A percentile compares a stretch with the other conserved stretches of the same genome.
phyloP scores from a whole-genome alignment of 2,329 filamentous ascomycete genomes.

The Colletotrichum sublineola region DNA sequence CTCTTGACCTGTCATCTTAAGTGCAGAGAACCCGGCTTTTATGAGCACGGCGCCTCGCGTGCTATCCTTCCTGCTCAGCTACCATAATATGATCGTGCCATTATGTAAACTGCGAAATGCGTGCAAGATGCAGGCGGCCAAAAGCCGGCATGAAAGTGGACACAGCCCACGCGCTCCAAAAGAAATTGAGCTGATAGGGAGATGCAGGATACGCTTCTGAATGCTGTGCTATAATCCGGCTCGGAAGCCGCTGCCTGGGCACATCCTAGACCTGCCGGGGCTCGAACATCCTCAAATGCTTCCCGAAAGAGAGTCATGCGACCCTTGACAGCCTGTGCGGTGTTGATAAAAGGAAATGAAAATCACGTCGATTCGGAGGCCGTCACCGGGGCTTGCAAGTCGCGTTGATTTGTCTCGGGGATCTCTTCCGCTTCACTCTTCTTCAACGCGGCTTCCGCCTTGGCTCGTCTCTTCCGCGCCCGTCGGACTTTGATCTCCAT shows the following conservation, averaged over 20 bases:
- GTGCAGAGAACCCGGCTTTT: not conserved
- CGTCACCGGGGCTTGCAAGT: not conserved
- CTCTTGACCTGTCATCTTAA: not conserved
- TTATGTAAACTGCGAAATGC: not conserved
- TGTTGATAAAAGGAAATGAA: not conserved
- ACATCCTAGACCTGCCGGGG: not conserved
- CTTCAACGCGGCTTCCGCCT: slow-evolving; percentile 55
- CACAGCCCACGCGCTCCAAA: not conserved
- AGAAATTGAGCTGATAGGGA: not conserved
- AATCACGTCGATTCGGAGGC: slow-evolving; percentile 23
- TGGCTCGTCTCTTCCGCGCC: slow-evolving; percentile 67
- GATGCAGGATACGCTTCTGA: not conserved
- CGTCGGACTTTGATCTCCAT: slow-evolving; percentile 78
- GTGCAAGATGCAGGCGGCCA: not conserved
- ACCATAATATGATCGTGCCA: not conserved
- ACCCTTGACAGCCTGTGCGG: not conserved
- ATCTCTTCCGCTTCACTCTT: slow-evolving; percentile 46
- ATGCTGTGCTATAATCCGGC: not conserved
- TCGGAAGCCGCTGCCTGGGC: no score
- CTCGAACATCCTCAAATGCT: not conserved
- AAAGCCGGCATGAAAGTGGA: not conserved
- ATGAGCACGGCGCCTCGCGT: not conserved
- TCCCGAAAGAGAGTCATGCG: not conserved
- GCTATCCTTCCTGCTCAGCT: not conserved
- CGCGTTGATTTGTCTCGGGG: not conserved